These are phyloP conservation scores for Aspergillus viridinutans DNA, from an alignment of 2,329 filamentous ascomycete species.

Conservation along the genomic window DNA sequence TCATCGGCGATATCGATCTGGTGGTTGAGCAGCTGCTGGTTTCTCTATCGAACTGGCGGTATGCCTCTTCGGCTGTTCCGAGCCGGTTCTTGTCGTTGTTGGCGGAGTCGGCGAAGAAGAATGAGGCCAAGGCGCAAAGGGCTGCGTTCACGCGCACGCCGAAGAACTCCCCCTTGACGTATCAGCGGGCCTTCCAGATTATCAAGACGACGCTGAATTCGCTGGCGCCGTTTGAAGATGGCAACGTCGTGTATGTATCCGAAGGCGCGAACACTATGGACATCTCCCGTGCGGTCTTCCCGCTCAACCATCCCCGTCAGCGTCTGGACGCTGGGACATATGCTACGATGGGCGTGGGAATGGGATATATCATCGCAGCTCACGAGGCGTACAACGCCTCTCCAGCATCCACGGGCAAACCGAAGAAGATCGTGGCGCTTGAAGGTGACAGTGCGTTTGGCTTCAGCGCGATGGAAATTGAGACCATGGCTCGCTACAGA, in stretches of 20 bases:
- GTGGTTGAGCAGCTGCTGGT: slow-evolving; percentile 45
- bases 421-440: slow-evolving; percentile 54
- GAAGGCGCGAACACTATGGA: slow-evolving; percentile 61
- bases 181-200: slow-evolving; percentile 49
- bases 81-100: slow-evolving; percentile 28
- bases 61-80: slow-evolving; percentile 29
- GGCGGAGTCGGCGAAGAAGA: slow-evolving; percentile 37
- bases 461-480: slow-evolving; percentile 53
- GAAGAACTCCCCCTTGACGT: slow-evolving; percentile 42
- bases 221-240: slow-evolving; percentile 43
- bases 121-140: slow-evolving; percentile 44
- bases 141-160: slow-evolving; percentile 38
- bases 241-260: slow-evolving; percentile 52
- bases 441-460: slow-evolving; percentile 56
- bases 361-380: slow-evolving; percentile 55
- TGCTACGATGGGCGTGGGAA: slow-evolving; percentile 57
- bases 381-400: slow-evolving; percentile 52
- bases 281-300: slow-evolving; percentile 54
- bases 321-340: slow-evolving; percentile 56
- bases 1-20: slow-evolving; percentile 50
- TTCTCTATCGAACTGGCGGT: slow-evolving; percentile 45
- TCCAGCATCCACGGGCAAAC: slow-evolving; percentile 27
- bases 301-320: slow-evolving; percentile 51
- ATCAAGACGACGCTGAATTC: slow-evolving; percentile 49
- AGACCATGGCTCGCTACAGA: slow-evolving; percentile 53